Evolutionary conservation across 352 stramenopile species (phyloP), one percentile per base, ranked within the genome.

Genomic region (Phytophthora crassamura): DNA sequence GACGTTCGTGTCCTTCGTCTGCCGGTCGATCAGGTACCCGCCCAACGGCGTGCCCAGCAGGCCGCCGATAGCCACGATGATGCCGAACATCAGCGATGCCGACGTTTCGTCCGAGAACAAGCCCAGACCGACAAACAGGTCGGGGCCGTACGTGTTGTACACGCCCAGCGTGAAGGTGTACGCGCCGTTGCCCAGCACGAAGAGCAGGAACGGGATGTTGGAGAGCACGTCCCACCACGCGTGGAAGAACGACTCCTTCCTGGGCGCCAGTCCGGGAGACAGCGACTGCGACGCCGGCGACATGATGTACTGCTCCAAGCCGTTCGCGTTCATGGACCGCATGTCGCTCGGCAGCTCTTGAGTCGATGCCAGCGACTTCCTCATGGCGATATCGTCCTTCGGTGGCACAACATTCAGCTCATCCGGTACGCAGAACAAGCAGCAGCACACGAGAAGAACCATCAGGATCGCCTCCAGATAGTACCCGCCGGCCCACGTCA

Each of bases 41-140:
- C 91, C 90, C 0, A 94, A 35, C 9, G 85, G 71, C 4, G 90
- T 95, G 10, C 86, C 88, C 12, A 95, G 67, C 3, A 94, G 74
- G 11, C 88, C 88, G 5, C 71, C 79, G 7, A 83, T 52, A n/a
- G 77, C 77, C 39, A 84, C 67, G 25, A 84, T 59, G 14, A 66
- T 67, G 5, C 88, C 90, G 58, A 97, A 97, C 5, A 90, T 65
- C 16, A 90, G 53, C 32, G 83, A 85, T 3, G 86, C 88, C 9
- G 64, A 60, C 5, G 67, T 84, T 48, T 97, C 84, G 14, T 71
- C 74, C 9, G 76, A 63, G 52, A 93, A 91, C 22, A 95, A 66
- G 15, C 86, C 86, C 18, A 96, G 42, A n/a, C 83, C 80, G 16
- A 95, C 78, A 28, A 97, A 64, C 35, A 97, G 78, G n/a, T 80